phyloP scores from a whole-genome alignment of 1,139 yeast genomes.

The Debaryomyces robertsiae region DNA sequence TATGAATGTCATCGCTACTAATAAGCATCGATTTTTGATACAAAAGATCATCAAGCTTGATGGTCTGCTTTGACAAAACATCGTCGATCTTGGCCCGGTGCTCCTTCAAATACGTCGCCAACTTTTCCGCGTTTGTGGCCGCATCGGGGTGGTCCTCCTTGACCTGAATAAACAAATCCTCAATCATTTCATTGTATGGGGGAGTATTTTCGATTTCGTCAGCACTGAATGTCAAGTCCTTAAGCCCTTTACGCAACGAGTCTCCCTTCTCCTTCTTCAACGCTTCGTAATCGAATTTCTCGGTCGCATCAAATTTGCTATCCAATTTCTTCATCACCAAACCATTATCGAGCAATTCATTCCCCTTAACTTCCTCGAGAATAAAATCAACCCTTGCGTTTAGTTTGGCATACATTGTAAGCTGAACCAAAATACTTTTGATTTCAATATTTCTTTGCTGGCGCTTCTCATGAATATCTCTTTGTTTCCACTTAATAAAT shows the following conservation, averaged over 20 bases:
- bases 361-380: constrained; percentile 41
- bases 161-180: constrained; percentile 76
- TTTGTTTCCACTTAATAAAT: constrained; percentile 94
- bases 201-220: constrained; percentile 72
- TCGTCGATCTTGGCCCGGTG: constrained; percentile 73
- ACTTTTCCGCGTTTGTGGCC: constrained; percentile 38
- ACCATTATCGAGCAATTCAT: constrained; percentile 42
- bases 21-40: constrained; percentile 76
- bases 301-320: constrained; percentile 56
- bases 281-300: constrained; percentile 49
- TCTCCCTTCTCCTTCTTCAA: constrained; percentile 40
- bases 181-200: constrained; percentile 89
- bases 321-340: constrained; percentile 47
- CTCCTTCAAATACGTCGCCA: constrained; percentile 48
- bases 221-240: constrained; percentile 40
- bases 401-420: constrained; percentile 73
- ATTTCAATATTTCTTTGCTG: constrained; percentile 76
- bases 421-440: constrained; percentile 70
- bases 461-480: constrained; percentile 94
- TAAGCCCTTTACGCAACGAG: constrained; percentile 44
- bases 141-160: constrained; percentile 60
- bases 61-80: constrained; percentile 59
- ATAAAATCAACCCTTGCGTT: constrained; percentile 72
- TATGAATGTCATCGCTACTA: constrained; percentile 86
- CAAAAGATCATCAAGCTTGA: constrained; percentile 63